Percentiles rank a stretch among this genome's conserved stretches.
Conservation (phyloP, 2,329 filamentous ascomycete species). For the Monilinia fructicola region DNA sequence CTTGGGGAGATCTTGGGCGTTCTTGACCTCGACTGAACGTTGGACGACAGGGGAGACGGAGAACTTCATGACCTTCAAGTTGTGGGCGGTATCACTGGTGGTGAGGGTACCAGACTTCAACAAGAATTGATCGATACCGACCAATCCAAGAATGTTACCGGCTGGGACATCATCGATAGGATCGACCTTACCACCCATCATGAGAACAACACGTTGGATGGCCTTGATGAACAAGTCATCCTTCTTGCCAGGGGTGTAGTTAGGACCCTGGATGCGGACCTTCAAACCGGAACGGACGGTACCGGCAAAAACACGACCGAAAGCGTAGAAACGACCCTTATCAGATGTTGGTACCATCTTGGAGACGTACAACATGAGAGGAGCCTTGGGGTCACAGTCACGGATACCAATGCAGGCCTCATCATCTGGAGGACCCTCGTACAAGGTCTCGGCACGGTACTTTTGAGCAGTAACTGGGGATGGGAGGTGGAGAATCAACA, state of each 20-base stretch:
- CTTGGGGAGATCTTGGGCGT: conserved; percentile 99
- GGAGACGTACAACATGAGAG: conserved; percentile 99
- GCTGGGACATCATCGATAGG: conserved; percentile 98
- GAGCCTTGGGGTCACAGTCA: conserved; percentile 95
- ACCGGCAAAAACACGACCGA: conserved; percentile 99
- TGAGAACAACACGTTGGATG: conserved; percentile 98
- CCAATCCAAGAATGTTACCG: conserved; percentile 99
- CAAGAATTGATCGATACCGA: conserved; percentile 99
- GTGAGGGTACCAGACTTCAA: conserved; percentile 99
- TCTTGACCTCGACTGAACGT: conserved; percentile 99
- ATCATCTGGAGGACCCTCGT: conserved; percentile 95
- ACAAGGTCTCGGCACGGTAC: conserved; percentile 98
- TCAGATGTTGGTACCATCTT: conserved; percentile 99
- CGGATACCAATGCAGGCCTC: conserved; percentile 94
- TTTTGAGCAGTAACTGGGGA: conserved; percentile 93
- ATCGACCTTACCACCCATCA: conserved; percentile 99
- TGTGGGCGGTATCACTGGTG: conserved; percentile 96
- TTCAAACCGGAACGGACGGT: conserved; percentile 97
- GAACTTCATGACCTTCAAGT: conserved; percentile 99
- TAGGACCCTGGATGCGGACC: conserved; percentile 99
- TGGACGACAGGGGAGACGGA: conserved; percentile 98
- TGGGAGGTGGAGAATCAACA: conserved; percentile 99
- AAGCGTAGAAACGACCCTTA: conserved; percentile 99
- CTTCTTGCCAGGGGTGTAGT: conserved; percentile 98
- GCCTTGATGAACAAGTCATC: conserved; percentile 99